Percentiles rank a stretch among this genome's conserved stretches.
These are phyloP conservation scores for Diplosphaera chodatii DNA, from an alignment of 139 green algal species.

Conservation along the genomic window DNA sequence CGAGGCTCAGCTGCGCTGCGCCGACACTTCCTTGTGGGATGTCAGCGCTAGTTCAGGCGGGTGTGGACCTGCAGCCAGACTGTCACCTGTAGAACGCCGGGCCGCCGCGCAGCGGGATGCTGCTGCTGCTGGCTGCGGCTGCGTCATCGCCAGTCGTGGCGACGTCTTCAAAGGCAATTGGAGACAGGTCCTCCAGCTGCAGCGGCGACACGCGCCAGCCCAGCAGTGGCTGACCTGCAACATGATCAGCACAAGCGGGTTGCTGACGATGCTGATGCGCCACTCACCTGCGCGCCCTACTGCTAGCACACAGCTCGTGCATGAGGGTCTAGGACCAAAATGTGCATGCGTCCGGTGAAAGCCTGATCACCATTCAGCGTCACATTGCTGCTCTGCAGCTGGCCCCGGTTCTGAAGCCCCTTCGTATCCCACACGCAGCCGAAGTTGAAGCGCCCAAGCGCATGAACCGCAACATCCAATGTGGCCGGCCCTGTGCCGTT, in stretches of 20 bases:
- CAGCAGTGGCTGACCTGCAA: slow-evolving; percentile 13
- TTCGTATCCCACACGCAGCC: slow-evolving; percentile 41
- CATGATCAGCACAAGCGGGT: too few relatives aligned
- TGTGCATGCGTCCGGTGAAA: too few relatives aligned
- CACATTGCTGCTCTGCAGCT: slow-evolving; percentile 26
- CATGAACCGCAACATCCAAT: slow-evolving; percentile 51
- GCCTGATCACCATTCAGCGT: slow-evolving; percentile 39
- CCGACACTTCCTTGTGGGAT: too few relatives aligned
- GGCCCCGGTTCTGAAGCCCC: slow-evolving; percentile 26
- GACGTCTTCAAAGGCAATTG: neutral
- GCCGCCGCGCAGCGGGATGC: neutral
- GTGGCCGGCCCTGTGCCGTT: neutral
- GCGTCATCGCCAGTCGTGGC: too few relatives aligned
- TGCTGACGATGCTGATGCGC: too few relatives aligned
- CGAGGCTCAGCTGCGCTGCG: too few relatives aligned
- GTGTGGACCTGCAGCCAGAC: too few relatives aligned
- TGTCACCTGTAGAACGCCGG: neutral
- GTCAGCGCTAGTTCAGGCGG: too few relatives aligned
- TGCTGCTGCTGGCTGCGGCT: too few relatives aligned
- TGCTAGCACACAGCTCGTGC: too few relatives aligned
- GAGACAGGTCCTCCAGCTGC: slow-evolving; percentile 13
- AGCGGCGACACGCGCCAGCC: slow-evolving; percentile 38
- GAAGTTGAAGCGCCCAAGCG: slow-evolving; percentile 43
- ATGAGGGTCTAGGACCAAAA: too few relatives aligned
- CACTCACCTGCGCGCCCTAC: too few relatives aligned